Evolutionary conservation across 2,329 filamentous ascomycete species (phyloP).

Genomic region (Eutypella sp.): DNA sequence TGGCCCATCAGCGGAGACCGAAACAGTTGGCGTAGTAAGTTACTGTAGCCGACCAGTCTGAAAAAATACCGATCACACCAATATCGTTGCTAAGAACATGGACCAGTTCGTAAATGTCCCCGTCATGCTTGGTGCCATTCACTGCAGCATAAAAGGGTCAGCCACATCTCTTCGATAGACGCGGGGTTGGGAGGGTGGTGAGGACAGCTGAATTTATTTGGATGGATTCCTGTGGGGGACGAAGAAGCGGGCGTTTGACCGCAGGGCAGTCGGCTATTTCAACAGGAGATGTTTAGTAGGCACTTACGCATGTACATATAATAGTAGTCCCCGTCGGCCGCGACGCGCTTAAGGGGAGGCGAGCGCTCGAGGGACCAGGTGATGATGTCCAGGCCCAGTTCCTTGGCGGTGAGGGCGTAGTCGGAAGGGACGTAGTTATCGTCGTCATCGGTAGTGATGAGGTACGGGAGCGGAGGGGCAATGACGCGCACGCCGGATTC

Average conservation of each 20-base stretch:
- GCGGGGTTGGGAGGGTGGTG: no score
- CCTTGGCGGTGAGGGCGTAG: slow-evolving; percentile 57
- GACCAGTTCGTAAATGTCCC: slow-evolving; percentile 61
- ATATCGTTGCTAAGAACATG: slow-evolving; percentile 60
- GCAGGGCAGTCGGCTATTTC: no score
- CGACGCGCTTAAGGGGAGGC: slow-evolving; percentile 50
- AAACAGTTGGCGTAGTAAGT: slow-evolving; percentile 72
- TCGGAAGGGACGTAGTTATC: slow-evolving; percentile 56
- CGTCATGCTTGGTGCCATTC: slow-evolving; percentile 54
- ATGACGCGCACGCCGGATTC: slow-evolving; percentile 57
- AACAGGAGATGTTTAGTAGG: no score
- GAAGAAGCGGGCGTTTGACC: no score
- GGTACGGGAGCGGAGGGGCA: slow-evolving; percentile 58
- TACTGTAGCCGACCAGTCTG: slow-evolving; percentile 64
- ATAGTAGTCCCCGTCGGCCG: slow-evolving; percentile 45
- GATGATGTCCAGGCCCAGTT: slow-evolving; percentile 59
- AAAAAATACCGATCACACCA: slow-evolving; percentile 57
- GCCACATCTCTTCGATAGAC: no score
- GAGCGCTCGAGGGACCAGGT: slow-evolving; percentile 66
- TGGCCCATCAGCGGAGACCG: slow-evolving; percentile 21
- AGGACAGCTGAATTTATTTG: no score
- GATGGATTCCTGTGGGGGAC: no score
- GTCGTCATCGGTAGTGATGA: slow-evolving; percentile 46
- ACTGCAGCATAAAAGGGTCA: slow-evolving; percentile 16
- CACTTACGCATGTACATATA: slow-evolving; percentile 43